phyloP scores from a whole-genome alignment of 2,329 filamentous ascomycete species.

The Pseudocercospora fijiensis region DNA sequence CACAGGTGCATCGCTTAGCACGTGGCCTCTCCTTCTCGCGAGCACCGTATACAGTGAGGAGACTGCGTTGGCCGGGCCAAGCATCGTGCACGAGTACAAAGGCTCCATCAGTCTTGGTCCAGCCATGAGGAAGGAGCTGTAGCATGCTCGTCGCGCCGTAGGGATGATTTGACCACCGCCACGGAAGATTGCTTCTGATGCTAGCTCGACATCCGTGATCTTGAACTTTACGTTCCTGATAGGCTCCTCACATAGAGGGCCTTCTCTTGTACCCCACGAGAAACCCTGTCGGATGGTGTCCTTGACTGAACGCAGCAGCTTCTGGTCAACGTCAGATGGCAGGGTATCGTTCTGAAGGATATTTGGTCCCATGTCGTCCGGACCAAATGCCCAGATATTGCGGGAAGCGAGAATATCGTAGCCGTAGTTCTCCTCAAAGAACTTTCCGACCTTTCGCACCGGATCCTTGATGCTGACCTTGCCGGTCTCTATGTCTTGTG shows the following conservation, averaged over 20 bases:
- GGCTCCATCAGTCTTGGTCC: constrained; percentile 96
- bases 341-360: constrained; percentile 96
- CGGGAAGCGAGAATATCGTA: constrained; percentile 93
- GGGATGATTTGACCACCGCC: constrained; percentile 97
- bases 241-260: constrained; percentile 95
- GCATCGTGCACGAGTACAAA: constrained; percentile 88
- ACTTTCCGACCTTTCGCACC: constrained; percentile 88
- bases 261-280: constrained; percentile 93
- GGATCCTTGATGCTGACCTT: constrained; percentile 90
- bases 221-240: constrained; percentile 98
- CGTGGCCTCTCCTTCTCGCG: constrained; percentile 82
- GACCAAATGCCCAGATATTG: constrained; percentile 98
- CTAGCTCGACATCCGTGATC: constrained; percentile 84
- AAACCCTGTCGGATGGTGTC: constrained; percentile 96
- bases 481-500: constrained; percentile 88
- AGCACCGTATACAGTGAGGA: constrained; percentile 89
- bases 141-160: constrained; percentile 86
- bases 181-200: constrained; percentile 86
- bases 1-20: constrained; percentile 89
- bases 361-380: constrained; percentile 91
- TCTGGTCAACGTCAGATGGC: constrained; percentile 91
- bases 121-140: constrained; percentile 95
- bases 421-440: constrained; percentile 95
- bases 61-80: constrained; percentile 84
- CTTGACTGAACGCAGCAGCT: constrained; percentile 78